Percentiles rank a stretch among this genome's conserved stretches.
Evolutionary conservation across 768 basidiomycete genomes (phyloP).

Genomic region (Rossbeevera mucosa): DNA sequence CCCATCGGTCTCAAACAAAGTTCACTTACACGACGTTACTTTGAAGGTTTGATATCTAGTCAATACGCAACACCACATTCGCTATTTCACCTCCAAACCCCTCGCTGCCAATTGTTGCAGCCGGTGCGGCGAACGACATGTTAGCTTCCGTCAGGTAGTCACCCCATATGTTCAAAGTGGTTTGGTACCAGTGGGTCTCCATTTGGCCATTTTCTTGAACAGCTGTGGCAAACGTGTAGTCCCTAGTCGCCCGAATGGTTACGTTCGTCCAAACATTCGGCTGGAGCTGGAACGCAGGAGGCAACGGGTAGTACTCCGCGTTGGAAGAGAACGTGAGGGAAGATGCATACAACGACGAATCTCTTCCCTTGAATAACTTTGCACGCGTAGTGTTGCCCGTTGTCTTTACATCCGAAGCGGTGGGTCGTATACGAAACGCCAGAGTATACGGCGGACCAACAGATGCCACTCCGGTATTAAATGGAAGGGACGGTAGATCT

Average conservation of each 20-base stretch:
- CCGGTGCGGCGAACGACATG: slow-evolving; percentile 43
- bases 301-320: slow-evolving; percentile 34
- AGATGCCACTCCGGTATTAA: slow-evolving; percentile 32
- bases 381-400: slow-evolving; percentile 14
- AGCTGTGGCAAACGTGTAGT: slow-evolving; percentile 33
- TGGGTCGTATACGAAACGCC: slow-evolving; percentile 35
- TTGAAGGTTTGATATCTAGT: slow-evolving; percentile 8
- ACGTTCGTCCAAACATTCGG: slow-evolving; percentile 31
- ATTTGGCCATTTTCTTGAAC: slow-evolving; percentile 11
- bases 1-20: too few species aligned
- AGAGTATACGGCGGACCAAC: slow-evolving; percentile 44
- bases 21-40: too few species aligned
- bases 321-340: slow-evolving; percentile 39
- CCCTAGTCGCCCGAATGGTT: slow-evolving; percentile 35
- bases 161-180: slow-evolving; percentile 39
- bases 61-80: slow-evolving; percentile 24
- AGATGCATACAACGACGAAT: slow-evolving; percentile 33
- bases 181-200: slow-evolving; percentile 31
- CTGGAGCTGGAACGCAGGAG: slow-evolving; percentile 25
- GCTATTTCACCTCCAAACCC: slow-evolving; percentile 35
- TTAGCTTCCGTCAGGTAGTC: slow-evolving; percentile 36
- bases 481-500: slow-evolving; percentile 13
- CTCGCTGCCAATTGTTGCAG: slow-evolving; percentile 32
- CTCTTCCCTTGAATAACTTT: slow-evolving; percentile 33
- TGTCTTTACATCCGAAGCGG: slow-evolving; percentile 9